Conservation (phyloP, 2,329 filamentous ascomycete genomes). For the Pyrenophora seminiperda region DNA sequence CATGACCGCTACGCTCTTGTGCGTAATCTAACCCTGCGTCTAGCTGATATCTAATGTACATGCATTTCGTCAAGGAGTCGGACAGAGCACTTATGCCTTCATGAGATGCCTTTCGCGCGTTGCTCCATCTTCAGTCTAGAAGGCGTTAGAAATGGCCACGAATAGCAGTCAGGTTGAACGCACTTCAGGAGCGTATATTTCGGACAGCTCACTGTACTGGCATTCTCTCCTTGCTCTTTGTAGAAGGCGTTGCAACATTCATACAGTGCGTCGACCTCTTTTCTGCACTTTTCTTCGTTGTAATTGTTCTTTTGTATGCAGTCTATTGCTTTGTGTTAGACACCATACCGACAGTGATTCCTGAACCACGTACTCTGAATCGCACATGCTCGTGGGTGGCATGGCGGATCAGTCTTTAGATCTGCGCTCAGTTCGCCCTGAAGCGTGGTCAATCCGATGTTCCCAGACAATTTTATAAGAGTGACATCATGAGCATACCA, state of each 20-base stretch:
- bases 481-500: constrained; percentile 42
- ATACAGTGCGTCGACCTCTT: constrained; percentile 75
- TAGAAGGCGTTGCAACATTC: constrained; percentile 94
- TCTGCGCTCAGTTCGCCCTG: constrained; percentile 67
- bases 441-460: constrained; percentile 12
- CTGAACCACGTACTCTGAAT: constrained; percentile 72
- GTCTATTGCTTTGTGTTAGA: constrained; percentile 55
- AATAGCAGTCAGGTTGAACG: neutral
- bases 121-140: constrained; percentile 79
- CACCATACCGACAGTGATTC: neutral
- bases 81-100: neutral
- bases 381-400: constrained; percentile 85
- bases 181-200: constrained; percentile 74
- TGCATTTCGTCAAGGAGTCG: neutral
- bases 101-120: constrained; percentile 54
- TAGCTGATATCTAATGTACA: neutral
- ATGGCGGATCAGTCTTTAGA: constrained; percentile 75
- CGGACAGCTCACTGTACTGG: constrained; percentile 81
- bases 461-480: constrained; percentile 1
- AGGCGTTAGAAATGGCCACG: constrained; percentile 14
- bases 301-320: constrained; percentile 85
- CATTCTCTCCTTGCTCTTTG: constrained; percentile 74
- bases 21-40: no score
- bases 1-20: no score
- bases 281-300: constrained; percentile 81